phyloP scores from a whole-genome alignment of 1,139 yeast species.

The Blastobotrys illinoisensis region DNA sequence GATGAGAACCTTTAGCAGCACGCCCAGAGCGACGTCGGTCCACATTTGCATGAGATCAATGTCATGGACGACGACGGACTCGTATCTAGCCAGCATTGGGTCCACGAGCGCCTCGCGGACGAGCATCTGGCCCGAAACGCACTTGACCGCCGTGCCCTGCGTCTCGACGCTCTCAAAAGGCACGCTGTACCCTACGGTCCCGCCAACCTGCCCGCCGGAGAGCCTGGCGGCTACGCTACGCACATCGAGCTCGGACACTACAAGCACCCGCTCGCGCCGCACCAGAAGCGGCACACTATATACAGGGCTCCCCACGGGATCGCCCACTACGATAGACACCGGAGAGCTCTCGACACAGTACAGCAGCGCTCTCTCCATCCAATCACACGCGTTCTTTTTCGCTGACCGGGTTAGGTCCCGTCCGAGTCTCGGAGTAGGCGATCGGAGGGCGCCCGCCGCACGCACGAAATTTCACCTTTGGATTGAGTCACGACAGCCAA shows the following conservation, averaged over 20 bases:
- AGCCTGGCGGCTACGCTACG: background rate
- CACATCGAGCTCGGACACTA: constrained; percentile 30
- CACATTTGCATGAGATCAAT: constrained; percentile 79
- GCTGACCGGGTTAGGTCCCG: background rate
- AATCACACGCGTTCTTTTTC: constrained; percentile 1
- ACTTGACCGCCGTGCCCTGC: constrained; percentile 54
- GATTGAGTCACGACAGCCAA: background rate
- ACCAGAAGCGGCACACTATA: background rate
- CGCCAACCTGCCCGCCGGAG: background rate
- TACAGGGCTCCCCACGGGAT: background rate
- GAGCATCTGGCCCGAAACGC: constrained; percentile 73
- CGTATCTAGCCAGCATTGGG: constrained; percentile 55
- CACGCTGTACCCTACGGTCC: constrained; percentile 47
- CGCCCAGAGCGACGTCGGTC: constrained; percentile 71
- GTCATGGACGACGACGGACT: constrained; percentile 78
- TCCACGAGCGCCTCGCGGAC: constrained; percentile 67
- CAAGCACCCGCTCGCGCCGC: constrained; percentile 1
- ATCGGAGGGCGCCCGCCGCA: background rate
- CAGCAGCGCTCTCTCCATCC: constrained; percentile 2
- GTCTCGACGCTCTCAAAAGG: constrained; percentile 60
- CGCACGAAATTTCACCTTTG: background rate
- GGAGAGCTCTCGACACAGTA: background rate
- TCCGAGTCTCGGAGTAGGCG: background rate
- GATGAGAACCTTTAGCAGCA: constrained; percentile 46
- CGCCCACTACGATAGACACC: background rate